Base-by-base conservation (phyloP, 768 basidiomycete genomes). In the Boletus rex-veris region DNA sequence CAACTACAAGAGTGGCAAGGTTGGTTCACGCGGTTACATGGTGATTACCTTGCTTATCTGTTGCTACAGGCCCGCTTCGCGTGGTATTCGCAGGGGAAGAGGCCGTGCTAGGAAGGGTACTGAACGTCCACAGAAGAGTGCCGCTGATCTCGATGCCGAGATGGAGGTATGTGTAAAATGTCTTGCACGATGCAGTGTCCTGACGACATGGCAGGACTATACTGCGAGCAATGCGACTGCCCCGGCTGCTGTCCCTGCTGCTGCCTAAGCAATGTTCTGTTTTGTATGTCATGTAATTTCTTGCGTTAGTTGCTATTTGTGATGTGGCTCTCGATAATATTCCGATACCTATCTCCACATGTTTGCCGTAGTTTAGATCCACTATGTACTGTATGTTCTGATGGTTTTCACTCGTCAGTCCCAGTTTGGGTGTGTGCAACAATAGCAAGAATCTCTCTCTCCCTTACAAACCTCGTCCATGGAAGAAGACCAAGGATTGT, bases 101-200 rank as follows among this genome's bases (percentile, higher is more conserved):
- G 73, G 72, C 14, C 70, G 71, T 21, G 67, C 67, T 38, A 76
- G 80, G 62, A 82, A 80, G 63, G 67, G 60, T 39, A 53, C 16
- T 16, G 84, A 88, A 49, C 76, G 92, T 58, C 81, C 88, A 5
- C 74, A 77, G 52, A 96, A 96, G 77, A 83, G 84, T 19, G 91
- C 78, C 4, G 96, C 91, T 31, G 92, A 95, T 68, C 82, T 98
- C 40, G 96, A 98, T 69, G 93, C 95, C 8, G 96, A 98, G 78
- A 98, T 98, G 96, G 90, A 90, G 82, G 96, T 96, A 54, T 37
- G 84, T 69, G 24, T 39, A 7, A 14, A 5, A 18, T 4, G 1
- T 0, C 3, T 42, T 11, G 1, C 12, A 18, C 24, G 19, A 31
- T 48, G 4, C 19, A 14, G 11, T 10, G 28, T n/a, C 5, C 36